These are phyloP conservation scores for Cladophialophora chaetospira DNA, from an alignment of 2,329 filamentous ascomycete genomes.

Conservation along the genomic window DNA sequence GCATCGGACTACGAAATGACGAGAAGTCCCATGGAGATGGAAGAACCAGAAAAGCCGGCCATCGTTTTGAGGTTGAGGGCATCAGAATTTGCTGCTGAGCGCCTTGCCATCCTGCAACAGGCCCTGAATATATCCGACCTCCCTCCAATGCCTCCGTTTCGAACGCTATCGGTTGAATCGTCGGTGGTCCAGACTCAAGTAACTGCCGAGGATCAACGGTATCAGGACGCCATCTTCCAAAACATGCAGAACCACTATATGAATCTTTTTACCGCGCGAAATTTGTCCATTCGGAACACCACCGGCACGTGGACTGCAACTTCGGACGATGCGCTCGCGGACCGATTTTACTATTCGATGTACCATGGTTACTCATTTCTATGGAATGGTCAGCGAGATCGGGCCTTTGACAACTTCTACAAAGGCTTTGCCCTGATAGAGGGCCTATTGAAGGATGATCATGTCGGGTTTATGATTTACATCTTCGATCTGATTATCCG, in stretches of 20 bases:
- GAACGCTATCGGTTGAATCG: constrained; percentile 30
- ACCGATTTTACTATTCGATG: constrained; percentile 33
- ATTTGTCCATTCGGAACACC: constrained; percentile 29
- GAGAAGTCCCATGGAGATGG: constrained; percentile 21
- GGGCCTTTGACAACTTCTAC: constrained; percentile 32
- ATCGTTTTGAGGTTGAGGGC: constrained; percentile 17
- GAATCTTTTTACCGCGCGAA: constrained; percentile 27
- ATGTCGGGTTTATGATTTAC: constrained; percentile 35
- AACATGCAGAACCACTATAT: constrained; percentile 32
- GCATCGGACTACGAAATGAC: constrained; percentile 27
- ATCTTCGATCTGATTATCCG: constrained; percentile 34
- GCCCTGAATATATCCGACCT: constrained; percentile 28
- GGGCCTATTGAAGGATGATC: constrained; percentile 31
- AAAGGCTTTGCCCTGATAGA: constrained; percentile 31
- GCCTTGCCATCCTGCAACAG: constrained; percentile 23
- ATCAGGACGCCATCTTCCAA: constrained; percentile 28
- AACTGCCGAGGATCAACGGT: constrained; percentile 27
- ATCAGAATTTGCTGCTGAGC: constrained; percentile 25
- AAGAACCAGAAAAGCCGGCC: constrained; percentile 14
- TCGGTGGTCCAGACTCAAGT: constrained; percentile 20
- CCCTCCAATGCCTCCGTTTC: constrained; percentile 30
- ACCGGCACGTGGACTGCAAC: constrained; percentile 31
- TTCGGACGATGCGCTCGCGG: constrained; percentile 31
- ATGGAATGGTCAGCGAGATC: constrained; percentile 32
- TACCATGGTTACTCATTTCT: constrained; percentile 34